Conservation (phyloP, 148 eudicot species). For the Nepenthes gracilis region DNA sequence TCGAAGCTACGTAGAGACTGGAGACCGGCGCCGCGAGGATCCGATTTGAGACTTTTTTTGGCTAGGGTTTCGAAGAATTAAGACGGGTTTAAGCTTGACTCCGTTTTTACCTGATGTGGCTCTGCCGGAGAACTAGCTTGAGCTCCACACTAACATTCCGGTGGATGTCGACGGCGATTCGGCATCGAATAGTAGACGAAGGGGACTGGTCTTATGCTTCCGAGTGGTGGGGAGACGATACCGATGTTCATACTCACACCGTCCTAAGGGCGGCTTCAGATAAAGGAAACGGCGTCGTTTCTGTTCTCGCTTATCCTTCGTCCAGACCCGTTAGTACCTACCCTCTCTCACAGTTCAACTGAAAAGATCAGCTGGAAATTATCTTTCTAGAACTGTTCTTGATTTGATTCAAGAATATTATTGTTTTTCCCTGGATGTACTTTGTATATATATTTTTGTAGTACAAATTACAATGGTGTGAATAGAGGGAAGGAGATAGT, state of each 20-base stretch:
- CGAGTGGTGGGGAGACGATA: constrained; percentile 68
- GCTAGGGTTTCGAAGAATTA: too few species aligned
- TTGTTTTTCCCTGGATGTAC: too few species aligned
- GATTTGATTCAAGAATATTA: too few species aligned
- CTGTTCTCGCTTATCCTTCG: constrained; percentile 72
- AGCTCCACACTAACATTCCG: constrained; percentile 16
- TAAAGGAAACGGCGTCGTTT: constrained; percentile 80
- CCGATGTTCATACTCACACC: constrained; percentile 23
- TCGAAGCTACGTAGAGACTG: too few species aligned
- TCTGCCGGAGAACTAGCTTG: constrained; percentile 15
- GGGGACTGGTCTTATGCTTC: constrained; percentile 82
- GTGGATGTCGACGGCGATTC: constrained; percentile 27
- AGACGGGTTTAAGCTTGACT: too few species aligned
- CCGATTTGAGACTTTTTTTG: too few species aligned
- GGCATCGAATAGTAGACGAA: constrained; percentile 42
- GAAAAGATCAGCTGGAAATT: too few species aligned
- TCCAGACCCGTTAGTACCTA: constrained; percentile 42
- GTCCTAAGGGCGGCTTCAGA: constrained; percentile 43
- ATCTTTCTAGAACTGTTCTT: too few species aligned
- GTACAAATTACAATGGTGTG: too few species aligned
- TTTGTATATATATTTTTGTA: too few species aligned
- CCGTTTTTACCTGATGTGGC: constrained; percentile 5
- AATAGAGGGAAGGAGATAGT: too few species aligned
- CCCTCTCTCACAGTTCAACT: neutral
- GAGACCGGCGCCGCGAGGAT: too few species aligned